phyloP scores from a whole-genome alignment of 2,329 filamentous ascomycete species.

The Aspergillus persii region DNA sequence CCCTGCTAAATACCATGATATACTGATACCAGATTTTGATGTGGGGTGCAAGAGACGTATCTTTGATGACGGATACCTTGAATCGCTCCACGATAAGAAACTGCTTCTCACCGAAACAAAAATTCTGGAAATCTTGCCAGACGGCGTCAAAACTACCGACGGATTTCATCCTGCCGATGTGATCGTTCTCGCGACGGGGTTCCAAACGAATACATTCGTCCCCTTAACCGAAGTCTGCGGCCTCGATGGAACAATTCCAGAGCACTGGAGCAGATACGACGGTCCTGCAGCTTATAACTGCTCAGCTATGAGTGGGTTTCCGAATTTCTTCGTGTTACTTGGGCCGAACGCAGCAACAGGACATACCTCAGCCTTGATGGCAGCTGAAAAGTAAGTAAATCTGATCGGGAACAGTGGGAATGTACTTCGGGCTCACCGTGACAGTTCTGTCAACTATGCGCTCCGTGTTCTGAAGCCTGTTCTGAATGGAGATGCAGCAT shows the following conservation, averaged over 20 bases:
- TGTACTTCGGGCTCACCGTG: no score
- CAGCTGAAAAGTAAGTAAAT: no score
- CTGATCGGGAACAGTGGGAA: no score
- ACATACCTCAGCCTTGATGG: conserved; percentile 29
- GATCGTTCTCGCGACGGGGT: not conserved
- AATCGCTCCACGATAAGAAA: conserved; percentile 14
- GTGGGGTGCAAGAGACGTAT: conserved; percentile 32
- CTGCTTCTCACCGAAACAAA: conserved; percentile 18
- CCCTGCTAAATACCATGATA: not conserved
- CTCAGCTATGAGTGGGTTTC: conserved; percentile 17
- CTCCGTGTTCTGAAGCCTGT: no score
- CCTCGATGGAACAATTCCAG: not conserved
- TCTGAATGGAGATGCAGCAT: no score
- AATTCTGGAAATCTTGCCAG: not conserved
- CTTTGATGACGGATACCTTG: conserved; percentile 30
- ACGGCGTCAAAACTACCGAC: not conserved
- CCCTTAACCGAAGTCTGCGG: not conserved
- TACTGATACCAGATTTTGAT: conserved; percentile 29
- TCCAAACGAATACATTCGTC: not conserved
- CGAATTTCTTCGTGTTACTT: conserved; percentile 22
- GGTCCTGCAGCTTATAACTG: conserved; percentile 6
- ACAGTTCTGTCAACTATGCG: no score
- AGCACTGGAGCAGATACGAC: not conserved
- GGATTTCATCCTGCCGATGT: not conserved
- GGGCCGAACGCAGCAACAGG: conserved; percentile 24